phyloP scores from a whole-genome alignment of 2,329 filamentous ascomycete genomes.

The Xylaria sp. region DNA sequence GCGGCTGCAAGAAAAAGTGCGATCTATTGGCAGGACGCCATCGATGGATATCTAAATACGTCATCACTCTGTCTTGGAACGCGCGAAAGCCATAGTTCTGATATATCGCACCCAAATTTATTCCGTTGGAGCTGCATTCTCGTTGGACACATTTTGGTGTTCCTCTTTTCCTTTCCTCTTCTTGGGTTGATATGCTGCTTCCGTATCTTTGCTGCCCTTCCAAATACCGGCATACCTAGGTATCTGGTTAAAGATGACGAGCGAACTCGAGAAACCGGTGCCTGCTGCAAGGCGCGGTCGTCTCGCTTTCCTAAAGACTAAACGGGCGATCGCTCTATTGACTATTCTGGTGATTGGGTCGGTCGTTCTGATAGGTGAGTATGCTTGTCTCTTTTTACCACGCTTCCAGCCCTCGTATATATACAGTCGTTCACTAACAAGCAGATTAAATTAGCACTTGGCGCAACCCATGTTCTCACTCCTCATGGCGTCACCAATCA shows the following conservation, averaged over 20 bases:
- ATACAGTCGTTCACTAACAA: constrained; percentile 13
- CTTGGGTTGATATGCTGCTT: constrained; percentile 17
- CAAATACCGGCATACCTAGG: background rate
- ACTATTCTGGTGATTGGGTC: constrained; percentile 37
- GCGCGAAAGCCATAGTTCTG: background rate
- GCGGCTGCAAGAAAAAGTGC: background rate
- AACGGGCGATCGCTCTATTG: constrained; percentile 39
- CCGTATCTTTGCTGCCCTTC: constrained; percentile 3
- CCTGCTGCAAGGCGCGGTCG: constrained; percentile 28
- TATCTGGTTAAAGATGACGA: constrained; percentile 18
- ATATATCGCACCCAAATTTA: background rate
- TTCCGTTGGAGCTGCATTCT: background rate
- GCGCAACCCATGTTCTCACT: constrained; percentile 40
- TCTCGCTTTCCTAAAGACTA: constrained; percentile 41
- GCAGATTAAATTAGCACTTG: constrained; percentile 35
- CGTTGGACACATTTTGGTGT: background rate
- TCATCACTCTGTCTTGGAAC: constrained; percentile 5
- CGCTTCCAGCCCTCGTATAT: background rate
- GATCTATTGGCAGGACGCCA: constrained; percentile 3
- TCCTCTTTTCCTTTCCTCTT: background rate
- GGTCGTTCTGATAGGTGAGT: constrained; percentile 41
- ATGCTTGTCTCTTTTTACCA: background rate
- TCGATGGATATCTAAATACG: constrained; percentile 17
- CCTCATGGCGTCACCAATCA: constrained; percentile 11
- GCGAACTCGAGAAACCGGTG: constrained; percentile 28